Base-by-base conservation (phyloP, 768 basidiomycete genomes). In the Lyophyllum decastes region DNA sequence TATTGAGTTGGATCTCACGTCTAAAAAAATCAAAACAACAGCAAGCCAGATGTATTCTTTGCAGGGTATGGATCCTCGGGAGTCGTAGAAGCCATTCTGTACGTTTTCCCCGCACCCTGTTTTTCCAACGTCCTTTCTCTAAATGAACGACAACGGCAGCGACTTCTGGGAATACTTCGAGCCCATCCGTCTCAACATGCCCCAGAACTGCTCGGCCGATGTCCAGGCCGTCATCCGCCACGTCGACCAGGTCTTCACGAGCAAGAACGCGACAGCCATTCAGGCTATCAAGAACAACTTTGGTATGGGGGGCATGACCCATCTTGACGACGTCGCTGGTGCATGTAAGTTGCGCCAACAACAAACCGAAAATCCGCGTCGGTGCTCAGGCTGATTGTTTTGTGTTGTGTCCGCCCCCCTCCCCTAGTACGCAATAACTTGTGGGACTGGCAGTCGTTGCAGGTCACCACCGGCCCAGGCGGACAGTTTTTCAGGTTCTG, bases 91-190 rank as follows among this genome's bases (percentile, higher is more conserved):
- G 81, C 85, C 7, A 86, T 85, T 60, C 62, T 78, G 78, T 78
- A 52, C 54, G 80, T 63, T 47, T 38, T 34, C 1, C 35, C 2
- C 16, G 35, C 35, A 16, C 25, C 46, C 34, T 12, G n/a, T n/a
- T 25, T 58, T 17, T n/a, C n/a, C n/a, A n/a, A n/a, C n/a, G n/a
- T n/a, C n/a, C n/a, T n/a, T n/a, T 41, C 49, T 38, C 26, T 26
- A n/a, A 19, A 35, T 11, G 14, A 9, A 12, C 8, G 6, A 38
- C 11, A 22, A 16, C 14, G 19, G 34, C 43, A 55, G 59, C 62
- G 81, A 87, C 66, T 87, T 83, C 65, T 89, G 86, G 86, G 76
- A 75, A 61, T 92, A 90, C 64, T 90, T 88, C 68, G 88, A 89
- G 58, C 88, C 88, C 11, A 82, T 88, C 61, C 83, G 83, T 16